Base-by-base conservation (phyloP, 177 flowering plant species). In the Telopea speciosissima region DNA sequence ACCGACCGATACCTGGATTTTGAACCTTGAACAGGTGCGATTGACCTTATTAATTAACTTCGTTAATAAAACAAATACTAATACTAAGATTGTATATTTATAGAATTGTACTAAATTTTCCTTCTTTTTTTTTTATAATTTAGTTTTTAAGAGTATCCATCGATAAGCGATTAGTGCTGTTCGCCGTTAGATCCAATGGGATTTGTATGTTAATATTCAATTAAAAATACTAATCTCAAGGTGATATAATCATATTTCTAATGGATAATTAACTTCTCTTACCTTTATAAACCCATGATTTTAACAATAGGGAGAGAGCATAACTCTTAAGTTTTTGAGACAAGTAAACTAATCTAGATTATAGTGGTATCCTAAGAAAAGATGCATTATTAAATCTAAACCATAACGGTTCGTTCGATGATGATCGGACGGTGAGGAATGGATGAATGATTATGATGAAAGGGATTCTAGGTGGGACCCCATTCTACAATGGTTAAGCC, bases 81-180 rank as follows among this genome's bases (percentile, higher is more conserved):
- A n/a, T n/a, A n/a, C n/a, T n/a, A n/a, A n/a, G 61, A 19, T 19
- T 16, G 5, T 54, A 19, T 54, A n/a, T n/a, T n/a, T n/a, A 54
- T 21, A 19, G 6, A 56, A 4, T 19, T 56, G 1, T 19, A 16
- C 23, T n/a, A n/a, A 54, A 9, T 44, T 3, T 44, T 3, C 49
- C 12, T 45, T 33, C 8, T 8, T 7, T 3, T 0, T 8, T 8
- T 14, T 52, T 52, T 16, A 16, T 14, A 19, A 52, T 12, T 52
- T 52, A 52, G 19, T 12, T 56, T 56, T n/a, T 56, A 56, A 63
- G 66, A 63, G 66, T 25, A 28, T 63, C 11, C 42, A 63, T 63
- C 12, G 40, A 19, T 19, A 63, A 31, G 42, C 23, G 22, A 26
- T 63, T 63, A 63, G 66, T 40, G 65, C n/a, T 9, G n/a, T 28